A percentile compares a stretch with the other conserved stretches of the same genome.
Evolutionary conservation across 2,329 filamentous ascomycete species (phyloP).

Genomic region (Colletotrichum karsti): DNA sequence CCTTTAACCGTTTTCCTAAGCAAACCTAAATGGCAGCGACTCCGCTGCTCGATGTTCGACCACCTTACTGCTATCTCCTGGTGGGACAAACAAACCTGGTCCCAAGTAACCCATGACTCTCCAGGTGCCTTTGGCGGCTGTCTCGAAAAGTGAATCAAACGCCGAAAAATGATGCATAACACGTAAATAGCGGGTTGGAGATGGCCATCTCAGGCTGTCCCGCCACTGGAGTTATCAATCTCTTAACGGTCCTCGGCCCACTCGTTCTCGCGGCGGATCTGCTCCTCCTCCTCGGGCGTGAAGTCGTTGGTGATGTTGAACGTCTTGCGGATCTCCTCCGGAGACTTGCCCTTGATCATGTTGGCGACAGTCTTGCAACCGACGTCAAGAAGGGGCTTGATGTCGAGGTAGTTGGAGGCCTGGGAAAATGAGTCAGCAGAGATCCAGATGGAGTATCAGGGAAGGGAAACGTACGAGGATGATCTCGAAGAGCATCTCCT

Average conservation of each 20-base stretch:
- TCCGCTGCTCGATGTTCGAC: neutral
- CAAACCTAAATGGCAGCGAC: neutral
- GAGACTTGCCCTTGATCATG: conserved; percentile 99
- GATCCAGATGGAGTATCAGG: neutral
- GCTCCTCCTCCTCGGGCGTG: conserved; percentile 97
- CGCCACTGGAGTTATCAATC: neutral
- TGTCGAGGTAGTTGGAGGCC: conserved; percentile 98
- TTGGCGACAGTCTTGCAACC: conserved; percentile 99
- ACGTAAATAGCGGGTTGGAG: conserved; percentile 6
- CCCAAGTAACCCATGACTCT: conserved; percentile 15
- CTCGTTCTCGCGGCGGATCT: conserved; percentile 92
- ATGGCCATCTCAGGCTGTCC: conserved; percentile 8
- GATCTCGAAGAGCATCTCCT: conserved; percentile 99
- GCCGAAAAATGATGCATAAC: conserved; percentile 27
- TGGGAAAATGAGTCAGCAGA: conserved; percentile 42
- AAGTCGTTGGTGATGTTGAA: conserved; percentile 99
- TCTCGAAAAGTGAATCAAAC: conserved; percentile 14
- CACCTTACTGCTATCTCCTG: neutral
- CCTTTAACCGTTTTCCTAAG: neutral
- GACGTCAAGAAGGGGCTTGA: conserved; percentile 96
- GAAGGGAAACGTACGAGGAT: conserved; percentile 75
- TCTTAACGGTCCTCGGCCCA: conserved; percentile 84
- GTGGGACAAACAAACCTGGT: conserved; percentile 8
- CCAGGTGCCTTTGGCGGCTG: conserved; percentile 15
- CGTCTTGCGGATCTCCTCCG: conserved; percentile 98